These are phyloP conservation scores for Sporisorium graminicola DNA, from an alignment of 1,284 basidiomycete species.

Conservation along the genomic window DNA sequence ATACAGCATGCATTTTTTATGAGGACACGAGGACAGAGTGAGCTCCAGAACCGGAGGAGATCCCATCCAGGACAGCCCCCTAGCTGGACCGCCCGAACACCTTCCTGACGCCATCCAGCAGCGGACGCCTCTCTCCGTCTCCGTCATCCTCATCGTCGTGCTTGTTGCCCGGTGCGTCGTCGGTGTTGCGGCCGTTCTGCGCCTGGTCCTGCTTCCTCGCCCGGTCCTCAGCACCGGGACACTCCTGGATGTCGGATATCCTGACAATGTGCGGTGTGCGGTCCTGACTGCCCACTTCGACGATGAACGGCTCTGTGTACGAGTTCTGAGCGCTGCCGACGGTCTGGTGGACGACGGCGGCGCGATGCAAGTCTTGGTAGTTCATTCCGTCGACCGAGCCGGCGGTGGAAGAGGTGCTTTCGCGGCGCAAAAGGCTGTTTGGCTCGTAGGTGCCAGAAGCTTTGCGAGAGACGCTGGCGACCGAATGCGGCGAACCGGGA, in stretches of 20 bases:
- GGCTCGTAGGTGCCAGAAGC: constrained; percentile 27
- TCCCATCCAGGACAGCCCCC: background rate
- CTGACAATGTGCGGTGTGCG: constrained; percentile 38
- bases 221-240: constrained; percentile 36
- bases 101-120: constrained; percentile 37
- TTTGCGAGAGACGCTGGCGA: constrained; percentile 21
- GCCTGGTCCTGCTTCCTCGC: constrained; percentile 20
- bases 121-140: constrained; percentile 30
- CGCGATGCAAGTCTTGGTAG: constrained; percentile 35
- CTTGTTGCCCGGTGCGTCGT: constrained; percentile 4
- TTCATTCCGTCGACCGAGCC: constrained; percentile 26
- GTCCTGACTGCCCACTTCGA: constrained; percentile 58
- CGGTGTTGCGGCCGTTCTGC: constrained; percentile 2
- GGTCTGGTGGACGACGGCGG: constrained; percentile 21
- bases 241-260: constrained; percentile 51
- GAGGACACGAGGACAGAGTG: background rate
- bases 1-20: background rate
- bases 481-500: constrained; percentile 41
- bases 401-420: constrained; percentile 35
- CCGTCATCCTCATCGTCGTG: constrained; percentile 7
- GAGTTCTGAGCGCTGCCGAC: constrained; percentile 29
- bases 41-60: too few species aligned
- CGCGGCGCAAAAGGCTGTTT: constrained; percentile 28
- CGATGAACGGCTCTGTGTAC: constrained; percentile 55
- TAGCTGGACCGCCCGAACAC: constrained; percentile 24